phyloP scores from a whole-genome alignment of 768 basidiomycete species.

The Scleroderma citrinum region DNA sequence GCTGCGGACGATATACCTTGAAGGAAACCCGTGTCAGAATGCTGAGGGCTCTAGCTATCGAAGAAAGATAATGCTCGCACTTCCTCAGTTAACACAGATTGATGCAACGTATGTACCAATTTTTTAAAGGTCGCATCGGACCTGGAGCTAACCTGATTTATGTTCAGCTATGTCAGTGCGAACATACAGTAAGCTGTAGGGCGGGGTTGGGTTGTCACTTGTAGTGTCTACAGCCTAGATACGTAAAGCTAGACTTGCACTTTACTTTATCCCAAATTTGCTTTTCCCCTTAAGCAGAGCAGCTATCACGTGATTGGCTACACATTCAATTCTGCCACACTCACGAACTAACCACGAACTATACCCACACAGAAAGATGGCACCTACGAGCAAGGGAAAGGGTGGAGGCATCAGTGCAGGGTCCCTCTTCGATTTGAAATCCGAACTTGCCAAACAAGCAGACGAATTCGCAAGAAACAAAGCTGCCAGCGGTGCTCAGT shows the following conservation, averaged over 20 bases:
- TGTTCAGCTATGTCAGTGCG: neutral
- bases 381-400: slow-evolving; percentile 50
- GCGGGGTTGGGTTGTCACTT: neutral
- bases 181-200: neutral
- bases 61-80: slow-evolving; percentile 80
- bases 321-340: too few species aligned
- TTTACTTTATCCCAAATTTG: too few species aligned
- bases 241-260: too few species aligned
- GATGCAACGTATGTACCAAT: slow-evolving; percentile 83
- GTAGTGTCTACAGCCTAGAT: too few species aligned
- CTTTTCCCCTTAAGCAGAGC: too few species aligned
- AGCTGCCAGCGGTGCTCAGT: slow-evolving; percentile 44
- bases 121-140: slow-evolving; percentile 3
- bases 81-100: slow-evolving; percentile 89
- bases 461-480: slow-evolving; percentile 64
- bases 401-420: slow-evolving; percentile 64
- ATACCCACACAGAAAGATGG: slow-evolving; percentile 27
- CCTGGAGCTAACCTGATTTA: slow-evolving; percentile 3
- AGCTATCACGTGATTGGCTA: too few species aligned
- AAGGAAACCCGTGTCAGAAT: slow-evolving; percentile 88
- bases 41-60: slow-evolving; percentile 74
- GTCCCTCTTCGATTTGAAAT: slow-evolving; percentile 81
- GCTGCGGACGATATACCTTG: slow-evolving; percentile 88
- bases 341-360: neutral
- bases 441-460: slow-evolving; percentile 41